Evolutionary conservation across 2,329 filamentous ascomycete genomes (phyloP), one percentile per base, ranked within the genome.

Genomic region (Hymenoscyphus fraxineus): DNA sequence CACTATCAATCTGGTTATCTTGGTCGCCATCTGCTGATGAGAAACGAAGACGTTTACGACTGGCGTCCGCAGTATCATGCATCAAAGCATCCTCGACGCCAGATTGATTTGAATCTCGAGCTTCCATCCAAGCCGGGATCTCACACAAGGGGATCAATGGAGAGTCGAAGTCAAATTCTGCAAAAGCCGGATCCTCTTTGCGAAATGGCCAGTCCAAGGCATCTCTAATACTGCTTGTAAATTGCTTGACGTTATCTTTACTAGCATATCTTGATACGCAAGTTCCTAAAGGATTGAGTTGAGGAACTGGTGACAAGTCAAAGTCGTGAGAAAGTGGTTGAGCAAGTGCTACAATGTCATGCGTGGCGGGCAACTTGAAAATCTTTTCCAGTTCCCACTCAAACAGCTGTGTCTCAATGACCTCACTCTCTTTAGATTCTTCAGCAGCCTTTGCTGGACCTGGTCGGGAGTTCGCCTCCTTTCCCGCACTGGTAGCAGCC

Each of bases 281-380:
- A 22, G 75, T 76, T 13, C 79, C 77, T 67, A 80, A 76, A 70
- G 78, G 80, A 5, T 79, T 76, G 19, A 78, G 78, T 32, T 81
- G 79, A 47, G 82, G 78, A 39, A 82, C 78, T 7, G 81, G 77
- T 16, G 79, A 77, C 22, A 81, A 80, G 47, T 75, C 78, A 65
- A 80, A 82, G 19, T 74, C 72, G 16, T 71, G 67, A 3, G 79
- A 76, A 1, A 83, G 73, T 22, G 81, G 80, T 64, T 78, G 81
- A 13, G 78, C 80, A 62, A 82, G 78, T n/a, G 79, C 77, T 44
- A 83, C 80, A n/a, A 79, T 78, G 6, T 76, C 74, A 63, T 78
- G 77, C 12, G 66, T 64, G 4, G 73, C 66, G 40, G 73, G 67
- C 51, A 80, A 77, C 10, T 75, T 71, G 62, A 82, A 81, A 5